Percentiles rank a stretch among this genome's conserved stretches.
Evolutionary conservation across 2,329 filamentous ascomycete species (phyloP).

Genomic region (Fusarium sp.): DNA sequence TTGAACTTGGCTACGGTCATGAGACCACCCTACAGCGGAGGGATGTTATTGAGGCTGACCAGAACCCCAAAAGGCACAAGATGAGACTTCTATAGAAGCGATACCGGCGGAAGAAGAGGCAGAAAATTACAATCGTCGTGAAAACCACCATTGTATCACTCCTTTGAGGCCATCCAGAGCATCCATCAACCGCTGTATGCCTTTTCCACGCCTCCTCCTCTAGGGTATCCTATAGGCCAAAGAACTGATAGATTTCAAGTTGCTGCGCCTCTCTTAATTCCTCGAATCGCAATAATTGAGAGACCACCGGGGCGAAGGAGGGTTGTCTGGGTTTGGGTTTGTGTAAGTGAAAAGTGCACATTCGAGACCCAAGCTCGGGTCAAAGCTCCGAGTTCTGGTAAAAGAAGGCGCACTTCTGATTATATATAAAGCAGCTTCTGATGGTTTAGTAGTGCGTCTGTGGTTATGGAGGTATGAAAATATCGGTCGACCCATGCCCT

Average conservation of each 20-base stretch:
- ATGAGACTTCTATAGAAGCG: fast-evolving
- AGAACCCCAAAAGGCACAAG: no score
- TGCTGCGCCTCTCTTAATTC: neutral
- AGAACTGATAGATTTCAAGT: neutral
- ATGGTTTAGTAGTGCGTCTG: constrained; percentile 25
- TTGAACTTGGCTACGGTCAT: neutral
- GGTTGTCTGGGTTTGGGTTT: constrained; percentile 22
- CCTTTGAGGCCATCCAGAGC: neutral
- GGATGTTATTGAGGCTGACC: neutral
- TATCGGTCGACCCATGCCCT: constrained; percentile 31
- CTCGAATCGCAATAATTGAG: neutral
- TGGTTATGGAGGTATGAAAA: constrained; percentile 37
- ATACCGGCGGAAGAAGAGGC: neutral
- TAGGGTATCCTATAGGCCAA: fast-evolving
- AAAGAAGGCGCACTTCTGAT: neutral
- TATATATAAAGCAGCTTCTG: neutral
- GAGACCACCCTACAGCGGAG: neutral
- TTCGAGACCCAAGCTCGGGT: neutral
- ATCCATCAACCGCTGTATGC: neutral
- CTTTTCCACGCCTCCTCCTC: neutral
- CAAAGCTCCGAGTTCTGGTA: neutral
- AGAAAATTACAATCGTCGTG: neutral
- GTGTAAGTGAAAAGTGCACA: constrained; percentile 12
- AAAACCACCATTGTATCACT: fast-evolving
- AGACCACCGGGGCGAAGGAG: neutral